These are phyloP conservation scores for Elsinoe perseae DNA, from an alignment of 2,329 filamentous ascomycete species.

Conservation along the genomic window DNA sequence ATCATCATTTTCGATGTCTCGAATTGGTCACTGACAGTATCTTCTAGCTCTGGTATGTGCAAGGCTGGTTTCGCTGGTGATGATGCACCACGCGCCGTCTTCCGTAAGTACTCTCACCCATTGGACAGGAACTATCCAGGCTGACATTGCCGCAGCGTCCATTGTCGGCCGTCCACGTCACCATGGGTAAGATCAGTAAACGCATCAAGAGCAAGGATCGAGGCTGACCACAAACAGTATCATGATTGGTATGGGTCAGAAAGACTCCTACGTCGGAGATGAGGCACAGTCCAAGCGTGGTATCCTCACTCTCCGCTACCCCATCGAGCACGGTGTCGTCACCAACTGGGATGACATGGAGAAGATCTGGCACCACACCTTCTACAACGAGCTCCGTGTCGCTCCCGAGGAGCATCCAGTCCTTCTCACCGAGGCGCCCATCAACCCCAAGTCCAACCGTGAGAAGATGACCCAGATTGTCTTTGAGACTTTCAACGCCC, in stretches of 20 bases:
- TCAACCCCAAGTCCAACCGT: constrained; percentile 99
- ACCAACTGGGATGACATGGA: constrained; percentile 99
- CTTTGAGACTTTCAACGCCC: constrained; percentile 99
- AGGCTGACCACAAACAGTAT: constrained; percentile 59
- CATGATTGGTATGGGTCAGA: constrained; percentile 99
- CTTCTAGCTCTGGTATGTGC: constrained; percentile 95
- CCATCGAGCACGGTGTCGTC: constrained; percentile 99
- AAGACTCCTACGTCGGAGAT: constrained; percentile 99
- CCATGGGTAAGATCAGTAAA: constrained; percentile 71
- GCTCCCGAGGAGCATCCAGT: constrained; percentile 99
- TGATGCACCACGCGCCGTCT: constrained; percentile 98
- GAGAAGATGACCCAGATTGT: constrained; percentile 99
- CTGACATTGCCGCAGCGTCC: constrained; percentile 59
- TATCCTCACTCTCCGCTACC: constrained; percentile 99
- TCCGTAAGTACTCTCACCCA: constrained; percentile 69
- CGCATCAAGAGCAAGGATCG: constrained; percentile 17
- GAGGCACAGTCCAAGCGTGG: constrained; percentile 99
- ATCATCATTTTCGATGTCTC: background rate
- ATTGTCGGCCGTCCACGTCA: constrained; percentile 99
- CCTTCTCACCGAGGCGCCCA: constrained; percentile 96
- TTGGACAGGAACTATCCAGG: constrained; percentile 9
- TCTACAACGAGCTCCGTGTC: constrained; percentile 99
- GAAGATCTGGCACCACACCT: constrained; percentile 99
- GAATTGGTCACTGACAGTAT: constrained; percentile 22
- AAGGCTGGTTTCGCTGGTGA: constrained; percentile 99